These are phyloP conservation scores for Pythium scleroteichum DNA, from an alignment of 352 stramenopile species.

Conservation along the genomic window DNA sequence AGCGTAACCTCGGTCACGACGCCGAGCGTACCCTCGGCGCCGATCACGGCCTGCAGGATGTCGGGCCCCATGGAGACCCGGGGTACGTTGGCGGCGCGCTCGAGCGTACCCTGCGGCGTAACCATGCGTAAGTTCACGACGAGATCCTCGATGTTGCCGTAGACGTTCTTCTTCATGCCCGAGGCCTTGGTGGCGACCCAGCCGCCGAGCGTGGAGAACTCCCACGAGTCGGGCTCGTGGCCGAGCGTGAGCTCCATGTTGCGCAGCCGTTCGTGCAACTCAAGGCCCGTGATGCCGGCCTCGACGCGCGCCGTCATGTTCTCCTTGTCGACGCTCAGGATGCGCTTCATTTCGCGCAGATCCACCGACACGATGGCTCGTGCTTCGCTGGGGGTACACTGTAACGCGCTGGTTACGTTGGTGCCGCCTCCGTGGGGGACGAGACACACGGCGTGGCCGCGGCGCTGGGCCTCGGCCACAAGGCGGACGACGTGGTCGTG, in stretches of 20 bases:
- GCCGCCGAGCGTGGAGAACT: constrained; percentile 93
- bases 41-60: constrained; percentile 81
- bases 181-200: constrained; percentile 93
- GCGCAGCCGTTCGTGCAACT: constrained; percentile 87
- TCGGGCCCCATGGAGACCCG: constrained; percentile 90
- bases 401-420: constrained; percentile 79
- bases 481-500: constrained; percentile 84
- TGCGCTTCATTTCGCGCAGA: constrained; percentile 89
- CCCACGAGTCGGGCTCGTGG: constrained; percentile 92
- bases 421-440: constrained; percentile 95
- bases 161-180: constrained; percentile 94
- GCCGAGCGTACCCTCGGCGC: constrained; percentile 94
- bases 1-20: constrained; percentile 94
- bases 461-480: constrained; percentile 67
- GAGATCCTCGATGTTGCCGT: constrained; percentile 95
- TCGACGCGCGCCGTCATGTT: constrained; percentile 90
- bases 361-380: constrained; percentile 94
- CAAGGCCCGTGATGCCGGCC: constrained; percentile 89
- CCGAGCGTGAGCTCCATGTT: constrained; percentile 88
- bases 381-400: constrained; percentile 62
- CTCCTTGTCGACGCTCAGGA: constrained; percentile 67
- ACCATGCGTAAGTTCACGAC: constrained; percentile 83
- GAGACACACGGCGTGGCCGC: constrained; percentile 75
- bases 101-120: constrained; percentile 64
- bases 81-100: constrained; percentile 50